Conservation (phyloP, 1,284 basidiomycete genomes). For the Xerocomus amazonicus region DNA sequence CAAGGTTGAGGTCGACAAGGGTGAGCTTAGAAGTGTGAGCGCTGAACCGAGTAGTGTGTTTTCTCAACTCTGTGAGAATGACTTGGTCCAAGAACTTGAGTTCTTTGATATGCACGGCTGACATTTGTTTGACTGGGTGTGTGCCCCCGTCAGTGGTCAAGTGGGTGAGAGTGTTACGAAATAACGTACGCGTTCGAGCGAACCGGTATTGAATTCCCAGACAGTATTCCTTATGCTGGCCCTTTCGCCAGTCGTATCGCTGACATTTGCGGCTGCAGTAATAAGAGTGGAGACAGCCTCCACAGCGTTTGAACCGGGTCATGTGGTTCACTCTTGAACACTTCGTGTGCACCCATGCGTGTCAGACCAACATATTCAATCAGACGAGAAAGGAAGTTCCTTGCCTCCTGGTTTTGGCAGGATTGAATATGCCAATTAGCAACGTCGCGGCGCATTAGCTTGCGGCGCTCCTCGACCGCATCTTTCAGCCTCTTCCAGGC, state of each 20-base stretch:
- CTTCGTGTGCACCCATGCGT: constrained; percentile 5
- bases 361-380: constrained; percentile 3
- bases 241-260: constrained; percentile 24
- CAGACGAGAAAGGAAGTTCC: background rate
- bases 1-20: constrained; percentile 28
- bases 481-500: constrained; percentile 24
- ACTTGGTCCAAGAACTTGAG: constrained; percentile 26
- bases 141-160: background rate
- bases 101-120: constrained; percentile 21
- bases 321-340: constrained; percentile 20
- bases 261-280: constrained; percentile 28
- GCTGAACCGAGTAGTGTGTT: constrained; percentile 15
- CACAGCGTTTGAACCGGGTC: constrained; percentile 21
- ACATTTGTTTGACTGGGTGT: constrained; percentile 22
- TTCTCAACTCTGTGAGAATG: constrained; percentile 27
- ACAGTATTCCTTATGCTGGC: constrained; percentile 29
- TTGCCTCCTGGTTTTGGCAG: constrained; percentile 27
- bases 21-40: constrained; percentile 18
- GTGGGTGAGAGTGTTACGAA: background rate
- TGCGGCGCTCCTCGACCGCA: constrained; percentile 19
- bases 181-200: constrained; percentile 17
- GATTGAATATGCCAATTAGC: constrained; percentile 24
- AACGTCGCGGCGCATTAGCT: constrained; percentile 16
- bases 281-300: constrained; percentile 27
- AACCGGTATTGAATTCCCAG: constrained; percentile 19